A percentile compares a stretch with the other conserved stretches of the same genome.
phyloP scores from a whole-genome alignment of 2,329 filamentous ascomycete species.

The Cercospora brassicicola region DNA sequence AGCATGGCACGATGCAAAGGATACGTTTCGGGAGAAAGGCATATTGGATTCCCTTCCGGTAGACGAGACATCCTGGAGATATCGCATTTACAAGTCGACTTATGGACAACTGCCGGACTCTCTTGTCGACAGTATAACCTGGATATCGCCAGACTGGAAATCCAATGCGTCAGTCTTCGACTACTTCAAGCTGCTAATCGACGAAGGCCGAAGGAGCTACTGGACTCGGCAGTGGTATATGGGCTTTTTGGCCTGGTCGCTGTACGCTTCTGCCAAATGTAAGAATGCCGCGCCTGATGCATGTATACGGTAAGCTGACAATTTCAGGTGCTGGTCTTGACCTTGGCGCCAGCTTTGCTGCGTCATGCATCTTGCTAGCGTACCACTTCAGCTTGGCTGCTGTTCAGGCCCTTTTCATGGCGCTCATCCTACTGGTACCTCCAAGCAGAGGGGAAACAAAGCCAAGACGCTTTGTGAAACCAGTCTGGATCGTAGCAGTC shows the following conservation, averaged over 20 bases:
- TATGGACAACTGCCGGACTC: slow-evolving; percentile 9
- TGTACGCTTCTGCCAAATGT: slow-evolving; percentile 23
- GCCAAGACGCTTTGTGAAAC: neutral
- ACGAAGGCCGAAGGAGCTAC: slow-evolving; percentile 11
- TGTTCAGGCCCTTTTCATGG: slow-evolving; percentile 24
- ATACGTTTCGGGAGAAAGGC: neutral
- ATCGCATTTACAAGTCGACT: slow-evolving; percentile 1
- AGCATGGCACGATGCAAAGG: neutral
- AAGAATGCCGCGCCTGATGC: slow-evolving; percentile 4
- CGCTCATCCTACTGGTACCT: slow-evolving; percentile 18
- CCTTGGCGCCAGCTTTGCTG: neutral
- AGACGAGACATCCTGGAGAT: neutral
- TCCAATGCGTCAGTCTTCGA: slow-evolving; percentile 18
- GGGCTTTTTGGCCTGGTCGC: slow-evolving; percentile 21
- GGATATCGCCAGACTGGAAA: slow-evolving; percentile 13
- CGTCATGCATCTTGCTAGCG: slow-evolving; percentile 21
- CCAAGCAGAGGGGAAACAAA: neutral
- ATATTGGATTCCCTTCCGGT: neutral
- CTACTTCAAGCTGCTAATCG: slow-evolving; percentile 21
- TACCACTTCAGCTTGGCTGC: slow-evolving; percentile 21
- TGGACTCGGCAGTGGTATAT: slow-evolving; percentile 28
- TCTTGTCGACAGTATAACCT: neutral
- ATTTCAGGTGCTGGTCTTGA: slow-evolving; percentile 11
- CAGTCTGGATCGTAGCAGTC: neutral
- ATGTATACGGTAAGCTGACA: neutral